Base-by-base conservation (phyloP, 2,329 filamentous ascomycete species). In the Decorospora gaudefroyi region DNA sequence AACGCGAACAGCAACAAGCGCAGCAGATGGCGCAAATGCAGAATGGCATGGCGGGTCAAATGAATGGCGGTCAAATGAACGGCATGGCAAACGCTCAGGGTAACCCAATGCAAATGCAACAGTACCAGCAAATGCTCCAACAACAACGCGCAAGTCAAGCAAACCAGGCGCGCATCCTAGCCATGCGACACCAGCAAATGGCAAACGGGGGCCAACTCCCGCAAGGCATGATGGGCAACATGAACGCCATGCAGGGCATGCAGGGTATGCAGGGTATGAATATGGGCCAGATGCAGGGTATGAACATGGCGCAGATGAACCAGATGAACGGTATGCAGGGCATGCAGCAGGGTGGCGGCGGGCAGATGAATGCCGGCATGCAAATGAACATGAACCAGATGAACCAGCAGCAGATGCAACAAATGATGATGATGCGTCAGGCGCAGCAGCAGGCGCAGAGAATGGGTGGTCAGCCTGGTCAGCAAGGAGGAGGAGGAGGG, bases 381-480 rank as follows among this genome's bases (percentile, higher is more conserved):
- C 52, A 59, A 17, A 65, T 58, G 48, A 55, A 57, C 18, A 59
- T 62, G 48, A 53, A 46, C 5, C 53, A 59, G 27, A 63, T 60
- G 53, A 65, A 58, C 11, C 61, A 61, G 46, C 63, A 68, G 45
- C 65, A 70, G 32, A 49, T 60, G 42, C 62, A 65, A 49, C 62
- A 66, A 47, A 63, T 65, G 59, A 58, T 65, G 55, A 56, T 66
- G 53, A 63, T 67, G 65, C 47, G 60, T n/a, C 64, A 66, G 47
- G 59, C 57, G 4, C 66, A 68, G 36, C 53, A 55, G 32, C 52
- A 59, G 30, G 50, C 53, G 15, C 57, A 62, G 21, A 45, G 59
- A 27, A 56, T 57, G 49, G 49, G 54, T 9, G 57, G 57, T 27
- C 60, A 45, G 15, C 53, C 52, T n/a, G 52, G 52, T 7, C 55